Evolutionary conservation across 108 stramenopile genomes (phyloP), one percentile per base, ranked within the genome.

Genomic region (Thalassiosira profunda): DNA sequence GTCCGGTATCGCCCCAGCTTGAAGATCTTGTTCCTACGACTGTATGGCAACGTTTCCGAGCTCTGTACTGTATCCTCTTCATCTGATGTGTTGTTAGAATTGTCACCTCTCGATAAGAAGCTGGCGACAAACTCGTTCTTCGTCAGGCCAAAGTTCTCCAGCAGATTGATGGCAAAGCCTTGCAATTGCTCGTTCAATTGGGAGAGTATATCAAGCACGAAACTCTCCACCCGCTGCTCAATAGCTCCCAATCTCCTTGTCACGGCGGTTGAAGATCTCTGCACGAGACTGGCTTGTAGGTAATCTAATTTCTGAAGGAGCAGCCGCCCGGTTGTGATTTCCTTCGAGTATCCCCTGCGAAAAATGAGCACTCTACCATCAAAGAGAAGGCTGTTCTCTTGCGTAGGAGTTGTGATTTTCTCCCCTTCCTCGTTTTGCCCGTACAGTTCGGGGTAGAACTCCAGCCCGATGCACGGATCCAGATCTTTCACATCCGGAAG

Each of bases 301-400:
- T 94, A 94, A 55, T 94, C 90, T 4, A 94, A 25, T 55, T 94
- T 94, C 9, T 85, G 88, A 12, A 86, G 36, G 0, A 89, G 79
- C 10, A 90, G 67, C n/a, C 93, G 68, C 10, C 86, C 89, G 45
- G 63, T 76, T 10, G 88, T 94, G 1, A 84, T 65, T 70, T 94
- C 93, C 41, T 67, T 69, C 4, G 81, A 77, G 57, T 94, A 94
- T 26, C 90, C 93, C 67, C 90, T 55, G 43, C 88, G 86, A 80
- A 69, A 94, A n/a, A 94, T 72, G 8, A 91, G 72, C 0, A 91
- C 79, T 29, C 70, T 67, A 11, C 87, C 90, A 54, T 82, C 88
- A 64, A 90, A 91, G 11, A 89, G 68, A 7, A 86, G 41, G n/a
- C n/a, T n/a, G 6, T 36, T 1, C 33, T 3, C 11, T 18, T 24